phyloP scores from a whole-genome alignment of 2,329 filamentous ascomycete genomes.

The Fusarium sp. region DNA sequence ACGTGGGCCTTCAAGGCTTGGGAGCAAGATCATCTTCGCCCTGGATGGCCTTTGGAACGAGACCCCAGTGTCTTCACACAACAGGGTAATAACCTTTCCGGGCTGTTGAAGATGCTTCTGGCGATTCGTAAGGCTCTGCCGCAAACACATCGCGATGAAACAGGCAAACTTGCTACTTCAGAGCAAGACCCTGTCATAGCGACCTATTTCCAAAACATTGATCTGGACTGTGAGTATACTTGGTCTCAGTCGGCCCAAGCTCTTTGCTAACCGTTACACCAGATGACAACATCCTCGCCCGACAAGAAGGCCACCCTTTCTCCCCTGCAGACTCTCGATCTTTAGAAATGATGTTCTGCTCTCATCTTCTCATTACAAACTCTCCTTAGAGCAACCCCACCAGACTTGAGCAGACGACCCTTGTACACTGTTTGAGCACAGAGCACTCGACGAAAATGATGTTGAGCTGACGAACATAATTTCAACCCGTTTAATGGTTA shows the following conservation, averaged over 20 bases:
- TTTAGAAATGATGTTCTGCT: slow-evolving; percentile 63
- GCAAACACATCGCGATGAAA: slow-evolving; percentile 58
- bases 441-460: background rate
- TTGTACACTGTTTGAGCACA: background rate
- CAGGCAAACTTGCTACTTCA: slow-evolving; percentile 62
- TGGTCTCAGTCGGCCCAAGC: background rate
- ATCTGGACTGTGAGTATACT: slow-evolving; percentile 66
- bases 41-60: slow-evolving; percentile 70
- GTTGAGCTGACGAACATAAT: slow-evolving; percentile 2
- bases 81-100: slow-evolving; percentile 69
- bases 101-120: slow-evolving; percentile 70
- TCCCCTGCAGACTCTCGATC: slow-evolving; percentile 62
- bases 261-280: background rate
- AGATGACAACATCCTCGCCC: slow-evolving; percentile 54
- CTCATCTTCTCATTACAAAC: slow-evolving; percentile 59
- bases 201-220: slow-evolving; percentile 66
- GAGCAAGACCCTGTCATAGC: slow-evolving; percentile 60
- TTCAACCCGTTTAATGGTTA: slow-evolving; percentile 45
- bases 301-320: slow-evolving; percentile 65
- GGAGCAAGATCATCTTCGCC: slow-evolving; percentile 70
- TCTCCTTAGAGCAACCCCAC: slow-evolving; percentile 20
- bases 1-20: slow-evolving; percentile 77
- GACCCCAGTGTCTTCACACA: slow-evolving; percentile 67
- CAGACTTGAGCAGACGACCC: background rate
- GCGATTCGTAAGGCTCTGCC: slow-evolving; percentile 70